Base-by-base conservation (phyloP, 768 basidiomycete species). In the Lactifluus rugatus region DNA sequence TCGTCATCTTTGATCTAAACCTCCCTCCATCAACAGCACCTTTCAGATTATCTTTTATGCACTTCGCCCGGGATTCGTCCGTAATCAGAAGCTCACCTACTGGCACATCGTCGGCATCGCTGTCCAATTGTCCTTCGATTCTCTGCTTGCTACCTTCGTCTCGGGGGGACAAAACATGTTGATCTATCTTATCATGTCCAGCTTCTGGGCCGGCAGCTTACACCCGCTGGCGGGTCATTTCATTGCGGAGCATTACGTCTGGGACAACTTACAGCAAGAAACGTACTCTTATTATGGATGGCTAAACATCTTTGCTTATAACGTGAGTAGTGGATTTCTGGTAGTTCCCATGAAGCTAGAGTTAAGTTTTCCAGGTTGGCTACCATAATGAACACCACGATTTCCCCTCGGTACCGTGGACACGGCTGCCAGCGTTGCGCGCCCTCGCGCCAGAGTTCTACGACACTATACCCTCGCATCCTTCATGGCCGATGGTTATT, bases 371-470 rank as follows among this genome's bases (percentile, higher is more conserved):
- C 19, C 63, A 93, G 90, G 91, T 97, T 64, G 96, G 96, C 39
- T 98, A 97, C 69, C 96, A 99, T 70, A 97, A 99, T 71, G 96
- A 98, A 67, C 96, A 99, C 72, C 96, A 99, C 72, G 96, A 99
- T 73, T 98, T 99, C 72, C 94, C 96, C 8, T 93, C 93, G 13
- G 73, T 99, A 1, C 81, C 96, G 1, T 99, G 96, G 96, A 97
- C 94, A 17, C 83, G 89, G 23, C 79, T 98, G 0, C 90, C 93
- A 2, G 80, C 81, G 5, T 81, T 99, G 21, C 83, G 85, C 31
- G 78, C 78, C 2, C 78, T 96, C 28, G 95, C 93, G 7, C 87
- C 86, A 3, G 95, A 98, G 70, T 93, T 87, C 69, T 99, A 99
- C 73, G 89, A 92, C 63, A 80, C 75, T 5, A 77, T 97, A 25